Conservation (phyloP, 306 rosid species). For the barrel medic (Medicago truncatula) region DNA sequence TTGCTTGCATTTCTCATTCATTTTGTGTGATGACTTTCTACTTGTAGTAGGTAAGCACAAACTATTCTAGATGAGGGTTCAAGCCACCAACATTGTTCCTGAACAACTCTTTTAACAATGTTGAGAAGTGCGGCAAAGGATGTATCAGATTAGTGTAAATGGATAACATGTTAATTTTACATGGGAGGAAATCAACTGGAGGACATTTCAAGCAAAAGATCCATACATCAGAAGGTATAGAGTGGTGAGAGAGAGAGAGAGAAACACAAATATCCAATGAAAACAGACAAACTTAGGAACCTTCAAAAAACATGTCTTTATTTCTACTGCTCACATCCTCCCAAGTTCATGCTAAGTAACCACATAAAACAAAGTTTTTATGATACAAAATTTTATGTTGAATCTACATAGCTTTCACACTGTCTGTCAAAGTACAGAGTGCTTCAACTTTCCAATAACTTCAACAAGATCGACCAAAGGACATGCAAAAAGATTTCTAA, state of each 20-base stretch:
- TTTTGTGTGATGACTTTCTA: conserved; percentile 63
- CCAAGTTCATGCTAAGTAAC: too few relatives aligned
- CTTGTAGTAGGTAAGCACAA: conserved; percentile 47
- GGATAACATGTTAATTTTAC: conserved; percentile 22
- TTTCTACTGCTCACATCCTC: conserved; percentile 5
- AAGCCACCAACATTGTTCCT: conserved; percentile 53
- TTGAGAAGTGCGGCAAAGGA: conserved; percentile 9
- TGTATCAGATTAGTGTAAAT: conserved; percentile 13
- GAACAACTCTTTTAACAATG: conserved; percentile 42
- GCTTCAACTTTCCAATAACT: too few relatives aligned
- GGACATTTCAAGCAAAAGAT: neutral
- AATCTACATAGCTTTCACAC: too few relatives aligned
- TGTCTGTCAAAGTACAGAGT: too few relatives aligned
- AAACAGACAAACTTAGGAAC: neutral
- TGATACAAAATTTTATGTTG: too few relatives aligned
- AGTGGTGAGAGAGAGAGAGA: conserved; percentile 24
- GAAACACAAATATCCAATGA: conserved; percentile 13
- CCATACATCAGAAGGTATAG: neutral
- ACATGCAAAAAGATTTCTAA: neutral
- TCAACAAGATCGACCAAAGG: neutral
- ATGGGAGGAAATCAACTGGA: neutral
- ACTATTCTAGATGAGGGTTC: conserved; percentile 23
- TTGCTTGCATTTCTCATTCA: conserved; percentile 56
- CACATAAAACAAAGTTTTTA: too few relatives aligned
- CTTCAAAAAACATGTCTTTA: neutral